These are phyloP conservation scores for Detonula confervacea DNA, from an alignment of 352 stramenopile genomes.

Conservation along the genomic window DNA sequence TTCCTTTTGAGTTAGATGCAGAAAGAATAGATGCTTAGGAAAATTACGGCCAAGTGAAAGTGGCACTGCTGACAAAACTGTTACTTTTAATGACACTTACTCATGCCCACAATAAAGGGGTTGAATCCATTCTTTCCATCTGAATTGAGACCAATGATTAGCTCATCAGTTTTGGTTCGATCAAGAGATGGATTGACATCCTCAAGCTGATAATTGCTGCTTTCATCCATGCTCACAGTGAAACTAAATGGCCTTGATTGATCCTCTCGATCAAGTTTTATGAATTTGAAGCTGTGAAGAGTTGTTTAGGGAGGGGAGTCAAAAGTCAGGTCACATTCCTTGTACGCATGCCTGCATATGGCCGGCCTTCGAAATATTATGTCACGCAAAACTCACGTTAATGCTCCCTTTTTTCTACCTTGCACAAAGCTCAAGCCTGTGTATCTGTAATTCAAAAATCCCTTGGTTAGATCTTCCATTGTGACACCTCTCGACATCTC, in stretches of 20 bases:
- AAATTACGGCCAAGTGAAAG: background rate
- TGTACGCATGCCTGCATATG: no score
- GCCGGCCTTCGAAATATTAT: no score
- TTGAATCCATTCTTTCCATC: constrained; percentile 57
- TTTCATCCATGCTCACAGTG: constrained; percentile 55
- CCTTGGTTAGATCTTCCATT: constrained; percentile 79
- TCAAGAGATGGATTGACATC: constrained; percentile 61
- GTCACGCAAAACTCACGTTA: constrained; percentile 49
- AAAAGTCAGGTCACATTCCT: background rate
- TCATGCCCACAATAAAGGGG: constrained; percentile 58
- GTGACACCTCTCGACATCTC: constrained; percentile 69
- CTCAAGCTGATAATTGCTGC: constrained; percentile 62
- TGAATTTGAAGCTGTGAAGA: constrained; percentile 73
- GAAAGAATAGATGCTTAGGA: background rate
- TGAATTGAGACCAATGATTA: constrained; percentile 46
- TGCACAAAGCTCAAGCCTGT: constrained; percentile 69
- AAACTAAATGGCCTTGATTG: constrained; percentile 68
- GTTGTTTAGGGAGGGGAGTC: background rate
- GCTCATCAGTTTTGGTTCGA: constrained; percentile 21
- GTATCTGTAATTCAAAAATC: constrained; percentile 78
- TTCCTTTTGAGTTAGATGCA: constrained; percentile 12
- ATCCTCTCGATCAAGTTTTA: constrained; percentile 61
- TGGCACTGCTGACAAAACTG: background rate
- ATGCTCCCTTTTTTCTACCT: constrained; percentile 40
- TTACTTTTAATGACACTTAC: constrained; percentile 28